Conservation (phyloP, 805 yeast species). For the Starmerella floris region DNA sequence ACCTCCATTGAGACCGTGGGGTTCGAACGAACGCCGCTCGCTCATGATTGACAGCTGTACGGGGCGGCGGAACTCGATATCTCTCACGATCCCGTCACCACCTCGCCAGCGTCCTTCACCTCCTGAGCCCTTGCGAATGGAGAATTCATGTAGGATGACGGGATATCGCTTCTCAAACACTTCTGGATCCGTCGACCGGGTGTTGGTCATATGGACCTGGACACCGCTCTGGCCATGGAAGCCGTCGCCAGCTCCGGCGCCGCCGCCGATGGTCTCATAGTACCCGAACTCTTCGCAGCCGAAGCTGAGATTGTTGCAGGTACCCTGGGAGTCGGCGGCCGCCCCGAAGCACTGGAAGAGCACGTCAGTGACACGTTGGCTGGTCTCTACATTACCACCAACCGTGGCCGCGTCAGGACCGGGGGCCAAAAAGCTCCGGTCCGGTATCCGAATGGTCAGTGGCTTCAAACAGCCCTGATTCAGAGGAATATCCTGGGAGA, state of each 20-base stretch:
- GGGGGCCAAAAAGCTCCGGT: slow-evolving; percentile 56
- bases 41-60: slow-evolving; percentile 69
- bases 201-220: slow-evolving; percentile 88
- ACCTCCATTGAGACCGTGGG: slow-evolving; percentile 82
- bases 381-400: slow-evolving; percentile 88
- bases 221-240: slow-evolving; percentile 86
- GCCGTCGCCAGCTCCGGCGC: slow-evolving; percentile 80
- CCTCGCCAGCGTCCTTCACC: slow-evolving; percentile 63
- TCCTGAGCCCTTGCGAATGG: slow-evolving; percentile 62
- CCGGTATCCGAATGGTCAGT: slow-evolving; percentile 51
- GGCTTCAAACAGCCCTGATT: slow-evolving; percentile 89
- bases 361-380: slow-evolving; percentile 86
- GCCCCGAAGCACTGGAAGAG: slow-evolving; percentile 74
- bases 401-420: slow-evolving; percentile 82
- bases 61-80: slow-evolving; percentile 62
- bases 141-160: slow-evolving; percentile 57
- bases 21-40: slow-evolving; percentile 74
- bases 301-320: slow-evolving; percentile 86
- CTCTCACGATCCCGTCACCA: slow-evolving; percentile 79
- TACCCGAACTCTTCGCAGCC: slow-evolving; percentile 56
- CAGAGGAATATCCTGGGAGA: slow-evolving; percentile 76
- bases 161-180: slow-evolving; percentile 82
- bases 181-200: slow-evolving; percentile 85
- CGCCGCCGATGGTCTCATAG: slow-evolving; percentile 92
- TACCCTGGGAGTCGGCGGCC: slow-evolving; percentile 93